These are phyloP conservation scores for Fusarium compactum DNA, from an alignment of 2,329 filamentous ascomycete genomes.

Conservation along the genomic window DNA sequence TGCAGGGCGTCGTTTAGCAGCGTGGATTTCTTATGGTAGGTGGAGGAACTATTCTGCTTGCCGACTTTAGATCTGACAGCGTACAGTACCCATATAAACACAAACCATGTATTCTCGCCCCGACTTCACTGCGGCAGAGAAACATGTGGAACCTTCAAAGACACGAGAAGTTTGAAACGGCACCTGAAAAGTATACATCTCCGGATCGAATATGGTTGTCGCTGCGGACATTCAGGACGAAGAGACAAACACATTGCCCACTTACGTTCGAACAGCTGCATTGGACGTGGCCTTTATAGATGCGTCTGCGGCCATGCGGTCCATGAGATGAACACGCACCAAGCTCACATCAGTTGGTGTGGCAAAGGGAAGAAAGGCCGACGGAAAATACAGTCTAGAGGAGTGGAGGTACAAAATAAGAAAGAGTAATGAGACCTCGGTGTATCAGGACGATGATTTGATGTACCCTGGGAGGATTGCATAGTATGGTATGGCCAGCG, in stretches of 20 bases:
- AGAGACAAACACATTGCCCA: background rate
- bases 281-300: rapidly evolving
- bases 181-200: background rate
- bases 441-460: no score
- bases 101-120: no score
- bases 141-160: background rate
- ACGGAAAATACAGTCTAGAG: no score
- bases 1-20: rapidly evolving
- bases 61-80: no score
- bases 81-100: background rate
- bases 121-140: no score
- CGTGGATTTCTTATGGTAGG: background rate
- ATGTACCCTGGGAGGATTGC: no score
- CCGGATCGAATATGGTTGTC: background rate
- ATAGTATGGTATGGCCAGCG: no score
- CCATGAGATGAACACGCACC: rapidly evolving
- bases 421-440: no score
- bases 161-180: background rate
- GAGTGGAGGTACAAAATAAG: no score
- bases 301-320: background rate
- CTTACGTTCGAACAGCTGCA: background rate
- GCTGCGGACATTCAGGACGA: background rate
- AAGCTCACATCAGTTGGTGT: no score
- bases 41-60: no score
- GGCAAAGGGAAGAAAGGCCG: no score